phyloP scores from a whole-genome alignment of 306 rosid species.

The Begonia loranthoides region DNA sequence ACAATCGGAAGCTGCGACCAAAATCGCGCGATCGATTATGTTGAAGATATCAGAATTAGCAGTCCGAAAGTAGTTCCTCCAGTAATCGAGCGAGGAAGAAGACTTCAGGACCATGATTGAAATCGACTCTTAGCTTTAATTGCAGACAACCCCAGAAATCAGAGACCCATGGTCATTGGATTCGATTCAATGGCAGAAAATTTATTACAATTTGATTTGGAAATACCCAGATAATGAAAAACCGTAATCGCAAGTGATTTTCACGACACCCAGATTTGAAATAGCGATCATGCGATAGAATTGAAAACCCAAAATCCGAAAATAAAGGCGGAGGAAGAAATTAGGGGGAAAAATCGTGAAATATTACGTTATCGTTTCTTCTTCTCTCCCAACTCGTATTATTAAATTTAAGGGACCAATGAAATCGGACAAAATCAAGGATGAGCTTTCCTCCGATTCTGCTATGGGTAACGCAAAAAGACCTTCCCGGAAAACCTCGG shows the following conservation, averaged over 20 bases:
- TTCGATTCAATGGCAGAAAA: background rate
- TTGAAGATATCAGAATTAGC: constrained; percentile 58
- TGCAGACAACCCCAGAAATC: constrained; percentile 22
- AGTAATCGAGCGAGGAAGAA: constrained; percentile 49
- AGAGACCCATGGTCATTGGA: constrained; percentile 6
- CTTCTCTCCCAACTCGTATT: background rate
- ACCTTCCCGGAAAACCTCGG: constrained; percentile 6
- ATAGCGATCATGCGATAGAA: too few species aligned
- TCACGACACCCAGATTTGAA: too few species aligned
- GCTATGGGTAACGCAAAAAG: constrained; percentile 8
- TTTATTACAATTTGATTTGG: background rate
- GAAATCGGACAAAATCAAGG: constrained; percentile 11
- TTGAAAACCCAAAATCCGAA: too few species aligned
- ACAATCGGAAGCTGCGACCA: constrained; percentile 82
- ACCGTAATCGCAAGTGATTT: background rate
- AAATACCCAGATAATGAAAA: background rate
- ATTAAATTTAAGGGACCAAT: background rate
- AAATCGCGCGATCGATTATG: constrained; percentile 74
- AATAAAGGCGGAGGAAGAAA: background rate
- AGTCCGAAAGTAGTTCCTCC: constrained; percentile 71
- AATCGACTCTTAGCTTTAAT: constrained; percentile 6
- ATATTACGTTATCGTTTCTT: background rate
- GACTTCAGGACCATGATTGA: constrained; percentile 38
- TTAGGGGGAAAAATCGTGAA: background rate
- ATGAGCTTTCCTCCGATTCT: constrained; percentile 9